Percentiles rank a stretch among this genome's conserved stretches.
These are phyloP conservation scores for Russula sp. DNA, from an alignment of 768 basidiomycete species.

Conservation along the genomic window DNA sequence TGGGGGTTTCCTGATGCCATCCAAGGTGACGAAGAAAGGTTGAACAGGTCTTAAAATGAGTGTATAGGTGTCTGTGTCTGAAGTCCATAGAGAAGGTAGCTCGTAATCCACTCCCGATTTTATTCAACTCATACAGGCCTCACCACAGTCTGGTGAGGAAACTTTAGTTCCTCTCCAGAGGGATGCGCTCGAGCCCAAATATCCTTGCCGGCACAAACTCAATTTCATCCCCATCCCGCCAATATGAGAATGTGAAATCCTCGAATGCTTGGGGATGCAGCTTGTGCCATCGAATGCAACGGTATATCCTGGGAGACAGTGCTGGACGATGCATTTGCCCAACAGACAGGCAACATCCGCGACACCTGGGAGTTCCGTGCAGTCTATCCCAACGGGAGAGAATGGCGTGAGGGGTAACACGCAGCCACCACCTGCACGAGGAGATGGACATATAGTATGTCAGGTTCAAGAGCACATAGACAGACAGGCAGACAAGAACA, in stretches of 20 bases:
- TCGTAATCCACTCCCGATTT: no score
- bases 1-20: no score
- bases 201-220: not conserved
- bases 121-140: no score
- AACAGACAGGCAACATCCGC: slow-evolving; percentile 42
- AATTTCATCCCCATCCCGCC: not conserved
- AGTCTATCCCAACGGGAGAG: slow-evolving; percentile 37
- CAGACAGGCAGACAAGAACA: no score
- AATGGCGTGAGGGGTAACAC: slow-evolving; percentile 28
- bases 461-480: no score
- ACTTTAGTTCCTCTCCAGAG: slow-evolving; percentile 4
- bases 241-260: not conserved
- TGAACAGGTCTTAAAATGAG: no score
- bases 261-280: not conserved
- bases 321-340: slow-evolving; percentile 38
- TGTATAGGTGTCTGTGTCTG: no score
- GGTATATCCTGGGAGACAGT: slow-evolving; percentile 32
- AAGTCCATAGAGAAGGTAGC: no score
- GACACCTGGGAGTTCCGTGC: slow-evolving; percentile 41
- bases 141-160: no score
- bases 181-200: slow-evolving; percentile 25
- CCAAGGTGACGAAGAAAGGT: no score
- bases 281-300: not conserved
- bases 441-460: not conserved
- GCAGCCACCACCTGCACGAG: not conserved